These are phyloP conservation scores for Castanea sativa DNA, from an alignment of 306 rosid species.

Conservation along the genomic window DNA sequence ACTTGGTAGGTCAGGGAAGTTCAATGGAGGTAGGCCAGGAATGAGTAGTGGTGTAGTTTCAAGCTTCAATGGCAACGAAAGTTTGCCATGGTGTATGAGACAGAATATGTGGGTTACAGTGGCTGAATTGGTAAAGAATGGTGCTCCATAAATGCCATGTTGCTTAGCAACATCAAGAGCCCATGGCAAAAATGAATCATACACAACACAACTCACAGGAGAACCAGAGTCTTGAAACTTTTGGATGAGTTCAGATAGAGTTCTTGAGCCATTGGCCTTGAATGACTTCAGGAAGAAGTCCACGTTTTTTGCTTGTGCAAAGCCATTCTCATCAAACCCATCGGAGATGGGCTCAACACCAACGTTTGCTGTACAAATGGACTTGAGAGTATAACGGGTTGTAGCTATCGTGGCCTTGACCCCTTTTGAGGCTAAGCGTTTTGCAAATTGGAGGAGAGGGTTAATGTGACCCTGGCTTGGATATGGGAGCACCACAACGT, in stretches of 20 bases:
- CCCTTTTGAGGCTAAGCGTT: slow-evolving; percentile 40
- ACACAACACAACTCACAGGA: slow-evolving; percentile 44
- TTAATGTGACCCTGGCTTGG: slow-evolving; percentile 59
- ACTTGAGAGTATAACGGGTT: slow-evolving; percentile 39
- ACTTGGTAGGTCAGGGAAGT: slow-evolving; percentile 43
- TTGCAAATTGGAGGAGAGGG: slow-evolving; percentile 49
- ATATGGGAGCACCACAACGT: slow-evolving; percentile 43
- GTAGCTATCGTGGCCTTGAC: slow-evolving; percentile 50
- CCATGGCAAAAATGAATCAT: slow-evolving; percentile 50
- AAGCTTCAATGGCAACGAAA: slow-evolving; percentile 32
- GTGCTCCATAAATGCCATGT: slow-evolving; percentile 34
- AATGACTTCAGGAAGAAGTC: slow-evolving; percentile 29
- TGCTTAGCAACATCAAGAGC: slow-evolving; percentile 50
- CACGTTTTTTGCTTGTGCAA: slow-evolving; percentile 37
- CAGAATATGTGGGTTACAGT: slow-evolving; percentile 40
- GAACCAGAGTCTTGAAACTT: neutral
- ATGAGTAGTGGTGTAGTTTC: slow-evolving; percentile 34
- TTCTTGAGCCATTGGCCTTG: slow-evolving; percentile 33
- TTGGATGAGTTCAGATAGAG: slow-evolving; percentile 27
- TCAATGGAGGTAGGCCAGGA: slow-evolving; percentile 52
- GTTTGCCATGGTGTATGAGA: slow-evolving; percentile 26
- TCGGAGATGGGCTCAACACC: slow-evolving; percentile 59
- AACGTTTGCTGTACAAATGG: slow-evolving; percentile 34
- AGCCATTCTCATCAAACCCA: slow-evolving; percentile 52
- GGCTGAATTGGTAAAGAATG: slow-evolving; percentile 49